Percentiles rank a stretch among this genome's conserved stretches.
Conservation (phyloP, 495 filamentous ascomycete species). For the Penicillium dipodomyicola region DNA sequence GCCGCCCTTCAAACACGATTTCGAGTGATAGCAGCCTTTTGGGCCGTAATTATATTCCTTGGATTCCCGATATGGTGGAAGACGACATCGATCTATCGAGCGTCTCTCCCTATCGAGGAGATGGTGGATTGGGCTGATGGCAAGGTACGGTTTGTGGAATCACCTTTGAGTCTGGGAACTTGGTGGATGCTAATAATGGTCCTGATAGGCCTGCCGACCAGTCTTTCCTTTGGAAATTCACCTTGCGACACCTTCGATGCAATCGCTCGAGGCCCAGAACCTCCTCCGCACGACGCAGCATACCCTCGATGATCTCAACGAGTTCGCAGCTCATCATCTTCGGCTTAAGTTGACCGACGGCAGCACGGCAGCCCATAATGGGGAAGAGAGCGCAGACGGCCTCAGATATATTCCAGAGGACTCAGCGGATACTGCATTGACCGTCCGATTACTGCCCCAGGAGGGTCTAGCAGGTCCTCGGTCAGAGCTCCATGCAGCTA, state of each 20-base stretch:
- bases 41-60: slow-evolving; percentile 78
- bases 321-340: slow-evolving; percentile 87
- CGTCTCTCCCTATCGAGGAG: slow-evolving; percentile 73
- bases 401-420: slow-evolving; percentile 14
- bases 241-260: slow-evolving; percentile 67
- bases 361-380: slow-evolving; percentile 13
- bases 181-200: slow-evolving; percentile 17
- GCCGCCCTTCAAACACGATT: slow-evolving; percentile 65
- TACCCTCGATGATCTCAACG: slow-evolving; percentile 84
- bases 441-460: slow-evolving; percentile 65
- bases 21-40: slow-evolving; percentile 82
- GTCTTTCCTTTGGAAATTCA: slow-evolving; percentile 84
- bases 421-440: slow-evolving; percentile 58
- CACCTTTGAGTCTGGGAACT: background rate
- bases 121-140: slow-evolving; percentile 96
- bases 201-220: slow-evolving; percentile 71
- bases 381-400: slow-evolving; percentile 3
- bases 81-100: slow-evolving; percentile 93
- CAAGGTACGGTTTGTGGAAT: slow-evolving; percentile 55
- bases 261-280: slow-evolving; percentile 67
- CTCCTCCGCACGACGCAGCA: slow-evolving; percentile 83
- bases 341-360: slow-evolving; percentile 66
- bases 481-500: slow-evolving; percentile 63
- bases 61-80: slow-evolving; percentile 95
- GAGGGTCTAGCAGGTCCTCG: slow-evolving; percentile 51